Evolutionary conservation across 495 filamentous ascomycete genomes (phyloP), one percentile per base, ranked within the genome.

Genomic region (Xylaria telfairii): DNA sequence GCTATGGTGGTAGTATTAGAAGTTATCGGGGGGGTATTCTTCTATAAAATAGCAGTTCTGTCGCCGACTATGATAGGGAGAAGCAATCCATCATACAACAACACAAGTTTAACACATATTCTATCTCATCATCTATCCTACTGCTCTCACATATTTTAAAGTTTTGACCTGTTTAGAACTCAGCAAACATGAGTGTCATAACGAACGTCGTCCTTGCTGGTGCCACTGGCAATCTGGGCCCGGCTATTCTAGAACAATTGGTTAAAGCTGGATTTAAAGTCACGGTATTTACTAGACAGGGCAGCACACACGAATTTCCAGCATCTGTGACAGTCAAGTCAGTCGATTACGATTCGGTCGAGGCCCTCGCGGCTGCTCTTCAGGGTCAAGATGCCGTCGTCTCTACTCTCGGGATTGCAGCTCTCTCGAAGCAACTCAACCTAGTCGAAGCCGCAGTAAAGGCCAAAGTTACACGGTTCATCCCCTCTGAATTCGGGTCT

Each of bases 401-500:
- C 46, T 87, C 84, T 42, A 71, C 84, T 10, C 73, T 91, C 37
- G 77, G 73, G 1, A 62, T 73, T 13, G 68, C 65, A 3, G 77
- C 73, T 0, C 57, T 87, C 26, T 56, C 76, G 0, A 77, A 75
- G 19, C 86, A 90, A 69, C 75, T 78, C 1, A 74, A 77, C 7
- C 77, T 90, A 24, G 82, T 92, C 37, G 86, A 91, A 44, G 90
- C 90, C 7, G 83, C 88, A 19, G 78, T 84, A 21, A 80, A 81
- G 0, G 87, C 88, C 4, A 81, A 83, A 10, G 85, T 91, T 4
- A 80, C 82, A 73, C 82, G 87, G 24, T 87, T 89, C 77, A 76
- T 91, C 53, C 90, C 89, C 0, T 87, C 86, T 13, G 88, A 90
- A 68, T 92, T 87, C 67, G 90, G 89, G 4, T 46, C 71, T 4